phyloP scores from a whole-genome alignment of 116 monocot genomes.

The Zostera marina region DNA sequence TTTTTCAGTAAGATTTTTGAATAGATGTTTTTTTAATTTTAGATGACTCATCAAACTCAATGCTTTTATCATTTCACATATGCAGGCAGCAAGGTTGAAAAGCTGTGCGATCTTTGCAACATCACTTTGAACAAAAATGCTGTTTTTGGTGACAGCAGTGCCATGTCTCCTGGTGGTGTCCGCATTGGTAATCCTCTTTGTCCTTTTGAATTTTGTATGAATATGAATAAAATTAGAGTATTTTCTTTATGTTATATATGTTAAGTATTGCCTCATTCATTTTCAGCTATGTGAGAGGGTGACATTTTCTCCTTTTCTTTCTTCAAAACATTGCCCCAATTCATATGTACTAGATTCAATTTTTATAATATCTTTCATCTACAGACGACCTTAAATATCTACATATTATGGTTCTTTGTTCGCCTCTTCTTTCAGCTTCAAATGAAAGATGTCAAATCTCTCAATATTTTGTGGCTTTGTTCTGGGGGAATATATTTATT shows the following conservation, averaged over 20 bases:
- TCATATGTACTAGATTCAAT: too few relatives aligned
- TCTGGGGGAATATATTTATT: not conserved
- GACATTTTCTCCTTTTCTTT: too few relatives aligned
- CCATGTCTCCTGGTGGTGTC: slow-evolving; percentile 73
- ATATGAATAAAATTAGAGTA: not conserved
- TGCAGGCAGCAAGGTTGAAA: slow-evolving; percentile 90
- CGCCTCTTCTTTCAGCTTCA: not conserved
- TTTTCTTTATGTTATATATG: not conserved
- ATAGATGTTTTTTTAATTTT: too few relatives aligned
- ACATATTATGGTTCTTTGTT: too few relatives aligned
- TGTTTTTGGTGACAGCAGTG: slow-evolving; percentile 94
- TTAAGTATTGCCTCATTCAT: not conserved
- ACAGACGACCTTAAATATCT: too few relatives aligned
- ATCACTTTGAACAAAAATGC: slow-evolving; percentile 86
- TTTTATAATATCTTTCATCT: too few relatives aligned
- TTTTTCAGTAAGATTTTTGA: too few relatives aligned
- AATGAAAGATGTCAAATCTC: not conserved
- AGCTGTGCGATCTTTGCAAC: slow-evolving; percentile 74
- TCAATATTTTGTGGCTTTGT: slow-evolving; percentile 4
- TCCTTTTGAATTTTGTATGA: not conserved
- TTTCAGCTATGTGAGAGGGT: not conserved
- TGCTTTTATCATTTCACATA: not conserved
- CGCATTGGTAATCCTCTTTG: slow-evolving; percentile 46
- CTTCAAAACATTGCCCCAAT: too few relatives aligned
- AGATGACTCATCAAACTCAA: not conserved